These are phyloP conservation scores for Tylopilus sp. DNA, from an alignment of 1,284 basidiomycete species.

Conservation along the genomic window DNA sequence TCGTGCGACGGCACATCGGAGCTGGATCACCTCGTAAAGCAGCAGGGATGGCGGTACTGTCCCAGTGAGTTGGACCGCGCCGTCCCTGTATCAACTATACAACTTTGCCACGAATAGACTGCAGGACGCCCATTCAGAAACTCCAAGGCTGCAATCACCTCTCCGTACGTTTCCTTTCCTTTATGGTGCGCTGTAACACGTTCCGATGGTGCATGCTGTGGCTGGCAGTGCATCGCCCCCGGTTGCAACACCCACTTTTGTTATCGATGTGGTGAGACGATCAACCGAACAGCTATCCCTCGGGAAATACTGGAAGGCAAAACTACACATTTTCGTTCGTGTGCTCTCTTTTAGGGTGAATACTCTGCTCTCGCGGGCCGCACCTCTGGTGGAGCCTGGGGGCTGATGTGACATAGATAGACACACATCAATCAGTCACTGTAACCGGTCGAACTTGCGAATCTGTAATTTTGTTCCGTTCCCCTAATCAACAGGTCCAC, in stretches of 20 bases:
- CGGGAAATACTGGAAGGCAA: constrained; percentile 43
- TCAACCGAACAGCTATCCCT: constrained; percentile 46
- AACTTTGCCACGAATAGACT: constrained; percentile 37
- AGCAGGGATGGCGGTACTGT: constrained; percentile 55
- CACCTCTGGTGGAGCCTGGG: background rate
- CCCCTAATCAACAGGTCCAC: background rate
- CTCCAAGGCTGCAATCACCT: constrained; percentile 60
- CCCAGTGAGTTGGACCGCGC: constrained; percentile 40
- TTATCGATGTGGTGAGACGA: constrained; percentile 50
- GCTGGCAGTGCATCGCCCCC: constrained; percentile 48
- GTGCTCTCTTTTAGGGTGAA: constrained; percentile 28
- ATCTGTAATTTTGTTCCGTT: background rate
- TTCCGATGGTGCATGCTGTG: background rate
- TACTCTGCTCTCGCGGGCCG: background rate
- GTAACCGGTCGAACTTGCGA: background rate
- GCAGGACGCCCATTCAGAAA: constrained; percentile 57
- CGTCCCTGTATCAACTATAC: background rate
- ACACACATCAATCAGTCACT: background rate
- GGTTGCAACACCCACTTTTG: constrained; percentile 65
- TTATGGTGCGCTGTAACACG: background rate
- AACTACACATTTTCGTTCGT: constrained; percentile 45
- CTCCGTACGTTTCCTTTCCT: constrained; percentile 41
- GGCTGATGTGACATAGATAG: background rate
- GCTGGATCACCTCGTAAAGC: constrained; percentile 48
- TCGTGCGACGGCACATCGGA: constrained; percentile 57